Evolutionary conservation across 2,329 filamentous ascomycete species (phyloP).

Genomic region (Alternaria solani): DNA sequence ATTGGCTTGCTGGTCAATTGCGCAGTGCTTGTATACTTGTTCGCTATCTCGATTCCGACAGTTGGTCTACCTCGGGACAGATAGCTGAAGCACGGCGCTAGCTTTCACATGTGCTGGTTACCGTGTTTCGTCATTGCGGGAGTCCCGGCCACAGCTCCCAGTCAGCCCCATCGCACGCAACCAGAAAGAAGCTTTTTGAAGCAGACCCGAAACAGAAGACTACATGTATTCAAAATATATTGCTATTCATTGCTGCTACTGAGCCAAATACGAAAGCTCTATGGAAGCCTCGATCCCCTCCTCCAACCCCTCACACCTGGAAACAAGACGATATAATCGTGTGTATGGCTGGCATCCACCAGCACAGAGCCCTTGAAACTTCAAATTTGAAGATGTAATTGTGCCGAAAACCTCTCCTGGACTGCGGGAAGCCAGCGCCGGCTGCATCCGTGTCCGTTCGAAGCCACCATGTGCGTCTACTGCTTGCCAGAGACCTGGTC

Average conservation of each 20-base stretch:
- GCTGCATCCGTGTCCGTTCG: conserved; percentile 20
- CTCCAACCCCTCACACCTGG: conserved; percentile 13
- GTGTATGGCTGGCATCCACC: conserved; percentile 4
- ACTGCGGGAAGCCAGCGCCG: conserved; percentile 10
- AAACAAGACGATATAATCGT: conserved; percentile 6
- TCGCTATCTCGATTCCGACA: background rate
- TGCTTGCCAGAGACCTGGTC: conserved; percentile 77
- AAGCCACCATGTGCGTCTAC: conserved; percentile 49
- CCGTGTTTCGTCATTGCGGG: background rate
- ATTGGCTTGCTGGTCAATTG: background rate
- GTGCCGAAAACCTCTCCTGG: conserved; percentile 14
- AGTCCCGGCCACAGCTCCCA: background rate
- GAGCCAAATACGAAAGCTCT: conserved; percentile 2
- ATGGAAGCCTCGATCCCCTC: conserved; percentile 4
- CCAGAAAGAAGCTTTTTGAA: conserved; percentile 1
- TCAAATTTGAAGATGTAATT: conserved; percentile 4
- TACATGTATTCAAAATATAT: background rate
- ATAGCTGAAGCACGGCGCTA: conserved; percentile 1
- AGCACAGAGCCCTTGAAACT: background rate
- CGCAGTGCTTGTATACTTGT: background rate
- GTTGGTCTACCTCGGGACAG: conserved; percentile 6
- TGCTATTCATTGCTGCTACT: conserved; percentile 1
- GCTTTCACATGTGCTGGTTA: conserved; percentile 10
- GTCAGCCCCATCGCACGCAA: background rate
- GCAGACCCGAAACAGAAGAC: background rate